Base-by-base conservation (phyloP, 2,329 filamentous ascomycete genomes). In the Xylaria hypoxylon region DNA sequence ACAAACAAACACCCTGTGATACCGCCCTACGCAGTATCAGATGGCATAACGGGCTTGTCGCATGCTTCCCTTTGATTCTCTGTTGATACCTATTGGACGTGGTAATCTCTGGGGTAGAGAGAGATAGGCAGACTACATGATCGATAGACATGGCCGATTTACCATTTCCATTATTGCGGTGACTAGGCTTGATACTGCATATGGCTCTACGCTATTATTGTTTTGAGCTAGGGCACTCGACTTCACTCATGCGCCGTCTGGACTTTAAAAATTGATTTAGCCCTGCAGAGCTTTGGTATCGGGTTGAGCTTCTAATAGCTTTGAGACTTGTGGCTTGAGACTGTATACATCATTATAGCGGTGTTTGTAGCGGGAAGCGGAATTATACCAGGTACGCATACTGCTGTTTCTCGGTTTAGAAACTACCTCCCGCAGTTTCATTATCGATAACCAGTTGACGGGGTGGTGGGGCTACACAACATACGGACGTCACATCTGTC, bases 401-500 rank as follows among this genome's bases (percentile, higher is more conserved):
- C n/a, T n/a, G n/a, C n/a, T n/a, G n/a, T n/a, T n/a, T n/a, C n/a
- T n/a, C n/a, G n/a, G n/a, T n/a, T n/a, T n/a, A n/a, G n/a, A n/a
- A n/a, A n/a, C n/a, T n/a, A n/a, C n/a, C n/a, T n/a, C n/a, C 51
- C 51, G 17, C 26, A 24, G 22, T 28, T 5, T n/a, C 2, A 5
- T 51, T 63, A 63, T 63, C 60, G 60, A 63, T 63, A 31, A 56
- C 24, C 6, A 15, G 53, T 15, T 31, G 40, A 44, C 53, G 40
- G 10, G n/a, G 3, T 47, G 33, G 50, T 40, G 31, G 44, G 51
- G n/a, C 56, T 24, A 3, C 50, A 15, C 26, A 26, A 22, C 17
- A 48, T 35, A 35, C 10, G 33, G 52, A 66, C 59, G 64, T 62
- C 64, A 66, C 59, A 22, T 42, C 51, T 38, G 15, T 50, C 31